Evolutionary conservation across 495 filamentous ascomycete genomes (phyloP).

Genomic region (Copromyces sp.): DNA sequence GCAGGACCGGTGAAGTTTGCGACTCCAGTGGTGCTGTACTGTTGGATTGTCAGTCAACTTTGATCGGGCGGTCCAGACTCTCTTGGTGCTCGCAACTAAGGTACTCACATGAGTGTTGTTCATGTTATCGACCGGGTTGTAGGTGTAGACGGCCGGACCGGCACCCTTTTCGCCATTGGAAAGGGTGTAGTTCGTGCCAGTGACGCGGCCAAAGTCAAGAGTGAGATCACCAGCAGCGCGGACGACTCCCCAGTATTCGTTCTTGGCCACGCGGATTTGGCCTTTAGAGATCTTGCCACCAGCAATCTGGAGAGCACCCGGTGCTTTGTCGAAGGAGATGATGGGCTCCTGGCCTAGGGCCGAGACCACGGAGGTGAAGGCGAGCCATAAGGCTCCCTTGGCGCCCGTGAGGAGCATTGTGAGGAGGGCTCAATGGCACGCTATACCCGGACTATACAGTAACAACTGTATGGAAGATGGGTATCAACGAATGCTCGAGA

Average conservation of each 20-base stretch:
- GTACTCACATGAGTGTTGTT: conserved; percentile 37
- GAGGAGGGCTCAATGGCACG: background rate
- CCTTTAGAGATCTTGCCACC: conserved; percentile 33
- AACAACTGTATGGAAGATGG: background rate
- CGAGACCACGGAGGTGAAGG: conserved; percentile 20
- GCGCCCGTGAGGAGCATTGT: conserved; percentile 15
- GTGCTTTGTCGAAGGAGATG: conserved; percentile 36
- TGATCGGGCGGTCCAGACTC: background rate
- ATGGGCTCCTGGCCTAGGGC: conserved; percentile 49
- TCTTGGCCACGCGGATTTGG: conserved; percentile 41
- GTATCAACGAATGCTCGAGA: background rate
- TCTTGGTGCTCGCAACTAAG: background rate
- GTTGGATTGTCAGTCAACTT: background rate
- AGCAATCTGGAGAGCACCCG: conserved; percentile 33
- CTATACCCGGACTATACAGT: background rate
- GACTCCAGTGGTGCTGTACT: conserved; percentile 36
- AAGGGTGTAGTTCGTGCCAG: conserved; percentile 49
- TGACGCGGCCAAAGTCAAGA: conserved; percentile 61
- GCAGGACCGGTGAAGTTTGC: conserved; percentile 35
- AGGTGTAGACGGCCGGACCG: conserved; percentile 29
- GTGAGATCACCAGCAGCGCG: conserved; percentile 57
- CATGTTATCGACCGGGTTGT: conserved; percentile 32
- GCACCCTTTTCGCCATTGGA: conserved; percentile 35
- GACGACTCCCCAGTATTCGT: conserved; percentile 59
- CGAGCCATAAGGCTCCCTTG: conserved; percentile 17